A percentile compares a stretch with the other conserved stretches of the same genome.
These are phyloP conservation scores for Butyriboletus appendiculatus DNA, from an alignment of 1,284 basidiomycete genomes.

Conservation along the genomic window DNA sequence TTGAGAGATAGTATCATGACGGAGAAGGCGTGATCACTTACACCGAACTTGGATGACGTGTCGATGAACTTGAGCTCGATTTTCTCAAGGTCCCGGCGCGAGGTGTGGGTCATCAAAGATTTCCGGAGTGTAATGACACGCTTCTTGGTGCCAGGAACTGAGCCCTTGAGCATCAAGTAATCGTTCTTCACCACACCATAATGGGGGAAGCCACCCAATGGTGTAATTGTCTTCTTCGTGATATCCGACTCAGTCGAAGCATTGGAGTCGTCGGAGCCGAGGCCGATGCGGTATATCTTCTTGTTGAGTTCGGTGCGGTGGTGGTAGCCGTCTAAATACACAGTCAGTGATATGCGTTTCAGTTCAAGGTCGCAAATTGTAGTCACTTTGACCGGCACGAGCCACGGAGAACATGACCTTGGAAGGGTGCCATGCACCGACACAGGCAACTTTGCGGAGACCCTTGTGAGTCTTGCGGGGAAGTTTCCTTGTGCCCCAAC, in stretches of 20 bases:
- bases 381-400: slow-evolving; percentile 97
- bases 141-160: slow-evolving; percentile 95
- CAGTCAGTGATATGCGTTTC: slow-evolving; percentile 13
- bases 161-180: slow-evolving; percentile 95
- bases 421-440: slow-evolving; percentile 98
- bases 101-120: slow-evolving; percentile 86
- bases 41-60: slow-evolving; percentile 93
- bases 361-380: neutral
- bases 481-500: slow-evolving; percentile 99
- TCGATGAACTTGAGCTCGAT: slow-evolving; percentile 99
- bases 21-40: slow-evolving; percentile 41
- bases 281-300: slow-evolving; percentile 97
- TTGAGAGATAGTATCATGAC: neutral
- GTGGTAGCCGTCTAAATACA: slow-evolving; percentile 87
- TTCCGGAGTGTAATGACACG: slow-evolving; percentile 94
- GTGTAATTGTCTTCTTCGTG: slow-evolving; percentile 95
- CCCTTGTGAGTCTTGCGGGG: slow-evolving; percentile 99
- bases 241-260: slow-evolving; percentile 94
- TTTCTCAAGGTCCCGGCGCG: slow-evolving; percentile 92
- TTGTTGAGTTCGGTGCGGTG: slow-evolving; percentile 99
- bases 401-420: slow-evolving; percentile 99
- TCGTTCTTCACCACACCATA: slow-evolving; percentile 99
- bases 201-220: slow-evolving; percentile 99
- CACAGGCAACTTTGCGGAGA: slow-evolving; percentile 99
- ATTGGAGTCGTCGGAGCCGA: slow-evolving; percentile 79